Percentiles rank a stretch among this genome's conserved stretches.
phyloP scores from a whole-genome alignment of 2,329 filamentous ascomycete species.

The Aspergillus proliferans region DNA sequence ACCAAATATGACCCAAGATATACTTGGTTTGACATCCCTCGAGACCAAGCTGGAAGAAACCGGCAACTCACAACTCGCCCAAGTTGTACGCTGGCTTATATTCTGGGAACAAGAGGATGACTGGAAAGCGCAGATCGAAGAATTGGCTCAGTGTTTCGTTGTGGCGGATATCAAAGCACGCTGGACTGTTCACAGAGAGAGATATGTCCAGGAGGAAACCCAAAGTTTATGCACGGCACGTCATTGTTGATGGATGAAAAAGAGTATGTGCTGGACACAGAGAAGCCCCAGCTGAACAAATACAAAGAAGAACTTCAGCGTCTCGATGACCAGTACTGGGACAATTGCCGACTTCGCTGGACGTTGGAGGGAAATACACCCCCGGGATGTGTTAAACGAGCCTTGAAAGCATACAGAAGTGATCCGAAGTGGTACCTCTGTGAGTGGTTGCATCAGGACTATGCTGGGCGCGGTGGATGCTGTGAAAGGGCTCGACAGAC shows the following conservation, averaged over 20 bases:
- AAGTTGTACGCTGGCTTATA: not conserved
- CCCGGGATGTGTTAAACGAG: not conserved
- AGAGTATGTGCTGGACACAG: too few species aligned
- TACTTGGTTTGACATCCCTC: not conserved
- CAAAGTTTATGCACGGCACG: too few species aligned
- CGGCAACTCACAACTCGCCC: not conserved
- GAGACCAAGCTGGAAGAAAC: not conserved
- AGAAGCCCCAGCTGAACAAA: not conserved
- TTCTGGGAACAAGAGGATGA: not conserved
- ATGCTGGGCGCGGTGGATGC: constrained; percentile 5
- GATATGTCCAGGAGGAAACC: not conserved
- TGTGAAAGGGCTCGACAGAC: not conserved
- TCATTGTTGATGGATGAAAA: too few species aligned
- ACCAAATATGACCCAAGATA: not conserved
- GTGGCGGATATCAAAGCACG: not conserved
- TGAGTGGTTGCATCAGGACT: constrained; percentile 2
- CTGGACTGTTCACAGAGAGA: not conserved
- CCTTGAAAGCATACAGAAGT: not conserved
- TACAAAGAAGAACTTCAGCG: not conserved
- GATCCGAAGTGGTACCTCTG: not conserved
- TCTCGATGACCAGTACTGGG: not conserved
- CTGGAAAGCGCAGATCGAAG: not conserved
- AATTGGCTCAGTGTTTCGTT: not conserved
- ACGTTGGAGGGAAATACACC: not conserved
- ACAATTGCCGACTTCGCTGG: not conserved